phyloP scores from a whole-genome alignment of 2,329 filamentous ascomycete species.

The Cordyceps pruinosa region DNA sequence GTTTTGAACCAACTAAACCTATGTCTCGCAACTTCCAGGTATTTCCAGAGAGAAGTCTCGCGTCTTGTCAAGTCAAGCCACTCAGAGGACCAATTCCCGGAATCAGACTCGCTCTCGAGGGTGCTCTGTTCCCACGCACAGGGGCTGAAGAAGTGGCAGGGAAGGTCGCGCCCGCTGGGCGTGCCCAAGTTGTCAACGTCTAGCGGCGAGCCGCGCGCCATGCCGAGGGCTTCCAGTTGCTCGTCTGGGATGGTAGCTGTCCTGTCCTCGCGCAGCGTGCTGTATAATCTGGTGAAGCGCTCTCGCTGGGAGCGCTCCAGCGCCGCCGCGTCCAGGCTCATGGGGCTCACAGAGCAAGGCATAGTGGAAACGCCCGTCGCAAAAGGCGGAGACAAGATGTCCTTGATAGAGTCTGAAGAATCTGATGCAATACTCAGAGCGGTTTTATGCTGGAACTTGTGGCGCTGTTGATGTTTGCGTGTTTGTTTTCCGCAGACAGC shows the following conservation, averaged over 20 bases:
- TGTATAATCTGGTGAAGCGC: not conserved
- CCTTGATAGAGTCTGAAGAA: not conserved
- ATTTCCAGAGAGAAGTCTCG: not conserved
- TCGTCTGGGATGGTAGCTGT: not conserved
- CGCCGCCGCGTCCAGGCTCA: not conserved
- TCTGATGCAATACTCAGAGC: not conserved
- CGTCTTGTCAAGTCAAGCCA: not conserved
- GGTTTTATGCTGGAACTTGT: not conserved
- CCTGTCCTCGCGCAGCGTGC: not conserved
- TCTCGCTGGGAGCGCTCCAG: not conserved
- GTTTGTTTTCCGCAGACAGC: too few species aligned
- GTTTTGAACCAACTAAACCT: not conserved
- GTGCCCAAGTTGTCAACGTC: not conserved
- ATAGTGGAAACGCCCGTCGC: not conserved
- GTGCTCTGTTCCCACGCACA: not conserved
- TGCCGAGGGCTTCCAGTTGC: not conserved
- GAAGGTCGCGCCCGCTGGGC: not conserved
- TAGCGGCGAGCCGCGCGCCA: not conserved
- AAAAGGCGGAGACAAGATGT: not conserved
- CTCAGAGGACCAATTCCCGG: not conserved
- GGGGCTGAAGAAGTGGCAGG: not conserved
- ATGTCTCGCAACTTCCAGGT: not conserved
- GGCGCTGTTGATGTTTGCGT: too few species aligned
- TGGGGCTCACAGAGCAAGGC: not conserved
- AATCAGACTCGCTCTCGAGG: not conserved